A percentile compares a stretch with the other conserved stretches of the same genome.
Evolutionary conservation across 306 rosid species (phyloP).

Genomic region (Fagus sylvatica): DNA sequence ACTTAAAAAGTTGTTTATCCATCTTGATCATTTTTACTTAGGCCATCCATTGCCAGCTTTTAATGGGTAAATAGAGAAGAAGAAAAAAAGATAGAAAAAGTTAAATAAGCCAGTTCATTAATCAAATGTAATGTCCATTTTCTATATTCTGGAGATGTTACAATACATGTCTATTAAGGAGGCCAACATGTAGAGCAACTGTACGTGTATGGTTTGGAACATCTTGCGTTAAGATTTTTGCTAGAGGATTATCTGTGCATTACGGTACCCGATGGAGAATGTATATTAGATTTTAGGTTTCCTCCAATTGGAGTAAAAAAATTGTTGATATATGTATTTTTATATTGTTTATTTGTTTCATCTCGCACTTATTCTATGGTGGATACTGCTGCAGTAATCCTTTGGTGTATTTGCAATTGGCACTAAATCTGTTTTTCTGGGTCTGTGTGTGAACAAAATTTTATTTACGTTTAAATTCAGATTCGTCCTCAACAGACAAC

Average conservation of each 20-base stretch:
- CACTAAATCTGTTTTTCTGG: neutral
- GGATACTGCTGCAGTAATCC: neutral
- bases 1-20: constrained; percentile 20
- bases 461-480: neutral
- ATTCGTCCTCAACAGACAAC: neutral
- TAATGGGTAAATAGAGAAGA: constrained; percentile 29
- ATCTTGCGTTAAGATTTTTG: neutral
- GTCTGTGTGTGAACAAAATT: neutral
- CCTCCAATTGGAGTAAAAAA: neutral
- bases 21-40: constrained; percentile 37
- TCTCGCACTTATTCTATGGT: neutral
- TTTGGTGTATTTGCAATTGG: neutral
- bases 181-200: neutral
- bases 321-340: neutral
- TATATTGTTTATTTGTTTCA: neutral
- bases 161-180: neutral
- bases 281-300: neutral
- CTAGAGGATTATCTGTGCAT: neutral
- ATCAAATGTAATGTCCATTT: neutral
- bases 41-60: constrained; percentile 31
- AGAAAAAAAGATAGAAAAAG: no score
- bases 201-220: neutral
- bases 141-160: neutral
- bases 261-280: neutral
- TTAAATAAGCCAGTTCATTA: neutral